Evolutionary conservation across 2,329 filamentous ascomycete genomes (phyloP).

Genomic region (Monosporascus sp.): DNA sequence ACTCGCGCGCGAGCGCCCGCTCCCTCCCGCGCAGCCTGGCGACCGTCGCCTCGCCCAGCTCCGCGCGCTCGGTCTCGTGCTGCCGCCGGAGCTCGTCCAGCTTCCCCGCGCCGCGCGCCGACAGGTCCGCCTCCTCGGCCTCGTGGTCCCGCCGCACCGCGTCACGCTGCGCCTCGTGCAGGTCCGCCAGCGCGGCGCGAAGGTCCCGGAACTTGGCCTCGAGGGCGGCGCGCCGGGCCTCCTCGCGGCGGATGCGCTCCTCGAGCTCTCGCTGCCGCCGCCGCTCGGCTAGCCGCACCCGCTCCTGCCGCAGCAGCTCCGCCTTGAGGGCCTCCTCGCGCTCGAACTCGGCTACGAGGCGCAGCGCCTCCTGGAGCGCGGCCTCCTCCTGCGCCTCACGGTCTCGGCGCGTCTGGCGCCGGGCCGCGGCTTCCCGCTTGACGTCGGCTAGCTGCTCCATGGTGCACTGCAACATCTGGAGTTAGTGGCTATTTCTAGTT

Average conservation of each 20-base stretch:
- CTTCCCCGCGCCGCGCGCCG: constrained; percentile 14
- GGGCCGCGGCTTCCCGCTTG: constrained; percentile 31
- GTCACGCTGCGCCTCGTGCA: constrained; percentile 39
- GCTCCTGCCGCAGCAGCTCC: constrained; percentile 34
- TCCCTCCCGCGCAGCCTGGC: constrained; percentile 30
- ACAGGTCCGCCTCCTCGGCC: constrained; percentile 25
- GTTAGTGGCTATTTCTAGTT: too few species aligned
- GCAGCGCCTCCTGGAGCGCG: constrained; percentile 35
- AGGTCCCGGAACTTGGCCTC: constrained; percentile 34
- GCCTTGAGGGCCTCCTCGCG: constrained; percentile 38
- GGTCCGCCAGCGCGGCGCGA: constrained; percentile 27
- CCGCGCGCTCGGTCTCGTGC: constrained; percentile 28
- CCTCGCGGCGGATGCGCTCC: constrained; percentile 35
- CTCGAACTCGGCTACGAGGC: constrained; percentile 44
- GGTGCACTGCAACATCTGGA: constrained; percentile 39
- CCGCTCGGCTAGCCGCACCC: constrained; percentile 31
- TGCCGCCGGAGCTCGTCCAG: constrained; percentile 27
- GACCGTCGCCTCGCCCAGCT: constrained; percentile 20
- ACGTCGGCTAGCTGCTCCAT: constrained; percentile 38
- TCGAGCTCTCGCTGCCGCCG: constrained; percentile 31
- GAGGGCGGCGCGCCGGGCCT: constrained; percentile 33
- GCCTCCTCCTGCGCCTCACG: constrained; percentile 29
- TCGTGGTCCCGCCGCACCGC: constrained; percentile 34
- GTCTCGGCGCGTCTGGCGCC: constrained; percentile 28
- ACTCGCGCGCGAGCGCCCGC: constrained; percentile 33